phyloP scores from a whole-genome alignment of 2,329 filamentous ascomycete species.

The Neopestalotiopsis sp. region DNA sequence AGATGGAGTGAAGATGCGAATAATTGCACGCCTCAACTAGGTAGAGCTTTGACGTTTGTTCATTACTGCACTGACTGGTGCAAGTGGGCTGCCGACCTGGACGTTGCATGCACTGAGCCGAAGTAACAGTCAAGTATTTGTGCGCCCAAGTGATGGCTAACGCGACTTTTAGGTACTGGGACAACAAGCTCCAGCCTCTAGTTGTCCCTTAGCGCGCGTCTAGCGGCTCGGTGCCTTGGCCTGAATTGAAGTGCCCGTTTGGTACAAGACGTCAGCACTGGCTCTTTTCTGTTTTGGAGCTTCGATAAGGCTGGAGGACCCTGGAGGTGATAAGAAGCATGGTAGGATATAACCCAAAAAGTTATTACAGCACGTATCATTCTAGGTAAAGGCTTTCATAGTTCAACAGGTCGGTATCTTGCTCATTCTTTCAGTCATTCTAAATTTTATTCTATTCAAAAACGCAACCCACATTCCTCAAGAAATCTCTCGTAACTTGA shows the following conservation, averaged over 20 bases:
- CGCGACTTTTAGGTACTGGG: background rate
- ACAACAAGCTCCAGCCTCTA: background rate
- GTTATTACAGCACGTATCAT: no score
- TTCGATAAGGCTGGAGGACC: background rate
- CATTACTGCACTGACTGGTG: background rate
- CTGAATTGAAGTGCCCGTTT: background rate
- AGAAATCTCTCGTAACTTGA: no score
- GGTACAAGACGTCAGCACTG: background rate
- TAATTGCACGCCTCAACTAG: background rate
- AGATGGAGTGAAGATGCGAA: background rate
- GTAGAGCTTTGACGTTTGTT: conserved; percentile 1
- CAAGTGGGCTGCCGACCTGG: no score
- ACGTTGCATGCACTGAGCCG: no score
- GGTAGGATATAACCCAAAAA: no score
- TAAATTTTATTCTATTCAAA: no score
- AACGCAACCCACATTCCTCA: no score
- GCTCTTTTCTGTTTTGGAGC: background rate
- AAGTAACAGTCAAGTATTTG: background rate
- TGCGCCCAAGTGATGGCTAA: background rate
- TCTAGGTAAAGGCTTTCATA: no score
- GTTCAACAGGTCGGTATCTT: no score
- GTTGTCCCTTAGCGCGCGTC: background rate
- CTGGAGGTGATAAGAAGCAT: background rate
- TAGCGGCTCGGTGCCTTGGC: conserved; percentile 3
- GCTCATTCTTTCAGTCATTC: no score